Base-by-base conservation (phyloP, 2,329 filamentous ascomycete genomes). In the Venturia carpophila region DNA sequence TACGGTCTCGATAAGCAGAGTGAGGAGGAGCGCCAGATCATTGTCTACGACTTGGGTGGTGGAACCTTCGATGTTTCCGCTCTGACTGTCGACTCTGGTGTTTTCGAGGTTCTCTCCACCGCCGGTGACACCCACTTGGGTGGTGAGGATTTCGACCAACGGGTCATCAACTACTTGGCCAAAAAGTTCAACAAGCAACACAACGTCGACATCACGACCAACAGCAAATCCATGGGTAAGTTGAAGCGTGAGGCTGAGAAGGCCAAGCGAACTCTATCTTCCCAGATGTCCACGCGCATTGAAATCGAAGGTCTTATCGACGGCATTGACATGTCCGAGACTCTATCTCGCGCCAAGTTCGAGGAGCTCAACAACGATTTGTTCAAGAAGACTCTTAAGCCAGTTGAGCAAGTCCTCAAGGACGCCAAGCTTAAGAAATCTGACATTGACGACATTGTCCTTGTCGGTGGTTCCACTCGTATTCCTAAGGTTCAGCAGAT, bases 31-130 rank as follows among this genome's bases (percentile, higher is more conserved):
- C 91, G 94, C 76, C 96, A 97, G 78, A 93, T 99, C 75, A 86
- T 99, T 72, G 97, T 99, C 84, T 99, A 97, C 85, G 94, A 99
- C 88, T 88, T 99, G 69, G 94, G 94, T 86, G 94, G 94, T 86
- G 94, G 94, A 86, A 99, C 94, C 79, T 99, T 99, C 82, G 94
- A 99, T 97, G 94, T 99, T 37, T 97, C 94, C 69, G 91, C 97
- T 71, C 87, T 99, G 58, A 93, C 96, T 85, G 97, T 99, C 78
- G 92, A 97, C 83, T 92, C 93, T 77, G 94, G 94, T 85, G 94
- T 99, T 75, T 99, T 99, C 86, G 96, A 93, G 70, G 94, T 97
- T 79, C 96, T 95, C 87, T 92, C 93, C 68, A 97, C 94, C 67
- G 92, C 93, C 75, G 94, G 94, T 87, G 93, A 99, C 75, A 97